Percentiles rank a stretch among this genome's conserved stretches.
These are phyloP conservation scores for Panicum miliaceum DNA, from an alignment of 176 grass and related monocot genomes.

Conservation along the genomic window DNA sequence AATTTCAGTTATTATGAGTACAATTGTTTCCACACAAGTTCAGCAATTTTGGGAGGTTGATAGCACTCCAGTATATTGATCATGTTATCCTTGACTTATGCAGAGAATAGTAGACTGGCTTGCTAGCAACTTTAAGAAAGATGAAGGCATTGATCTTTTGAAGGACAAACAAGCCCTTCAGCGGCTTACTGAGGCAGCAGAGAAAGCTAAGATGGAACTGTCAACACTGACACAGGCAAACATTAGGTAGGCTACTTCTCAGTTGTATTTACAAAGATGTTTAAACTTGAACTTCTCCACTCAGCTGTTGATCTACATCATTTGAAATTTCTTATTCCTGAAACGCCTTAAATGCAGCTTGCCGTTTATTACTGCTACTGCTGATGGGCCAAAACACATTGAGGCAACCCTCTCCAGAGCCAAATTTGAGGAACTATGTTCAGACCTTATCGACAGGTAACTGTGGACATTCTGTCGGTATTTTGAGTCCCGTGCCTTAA, in stretches of 20 bases:
- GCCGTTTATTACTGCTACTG: constrained; percentile 89
- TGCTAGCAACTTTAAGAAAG: constrained; percentile 86
- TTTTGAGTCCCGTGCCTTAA: constrained; percentile 5
- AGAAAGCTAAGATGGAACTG: constrained; percentile 98
- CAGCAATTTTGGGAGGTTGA: background rate
- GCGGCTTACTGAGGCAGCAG: constrained; percentile 90
- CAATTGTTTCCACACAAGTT: background rate
- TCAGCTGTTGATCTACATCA: background rate
- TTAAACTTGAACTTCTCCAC: constrained; percentile 2
- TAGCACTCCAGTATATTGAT: background rate
- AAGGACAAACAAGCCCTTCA: constrained; percentile 99
- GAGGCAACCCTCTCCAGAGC: constrained; percentile 87
- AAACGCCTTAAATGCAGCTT: constrained; percentile 56
- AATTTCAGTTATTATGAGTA: constrained; percentile 15
- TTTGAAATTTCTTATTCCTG: constrained; percentile 20
- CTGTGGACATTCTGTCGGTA: constrained; percentile 2
- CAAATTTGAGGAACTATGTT: constrained; percentile 97
- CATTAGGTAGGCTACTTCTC: constrained; percentile 67
- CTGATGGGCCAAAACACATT: constrained; percentile 97
- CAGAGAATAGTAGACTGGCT: constrained; percentile 98
- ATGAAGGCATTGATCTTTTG: constrained; percentile 93
- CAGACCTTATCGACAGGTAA: constrained; percentile 94
- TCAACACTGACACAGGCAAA: constrained; percentile 91
- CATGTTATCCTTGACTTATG: constrained; percentile 32
- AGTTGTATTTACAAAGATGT: background rate